Evolutionary conservation across 441 rosid genomes (phyloP), one percentile per base, ranked within the genome.

Genomic region (Croton setiger): DNA sequence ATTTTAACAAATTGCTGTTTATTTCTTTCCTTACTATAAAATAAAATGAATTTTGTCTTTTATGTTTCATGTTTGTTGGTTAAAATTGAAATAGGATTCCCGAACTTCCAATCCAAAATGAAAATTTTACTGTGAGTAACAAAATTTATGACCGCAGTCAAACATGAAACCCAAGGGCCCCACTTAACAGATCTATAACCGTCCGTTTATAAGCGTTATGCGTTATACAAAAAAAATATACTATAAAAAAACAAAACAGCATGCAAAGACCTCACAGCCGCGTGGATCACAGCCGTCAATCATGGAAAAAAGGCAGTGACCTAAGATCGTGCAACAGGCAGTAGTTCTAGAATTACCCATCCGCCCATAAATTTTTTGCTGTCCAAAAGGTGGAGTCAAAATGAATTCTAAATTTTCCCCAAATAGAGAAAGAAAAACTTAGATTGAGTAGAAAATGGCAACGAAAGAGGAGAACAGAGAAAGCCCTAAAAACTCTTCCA

Each of bases 401-500:
- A 52, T 17, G 56, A 18, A 44, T 48, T 63, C 67, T 13, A 48
- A 23, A 27, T 27, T 14, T 45, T 18, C 21, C 33, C 54, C 18
- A 9, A 4, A 55, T 15, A 11, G 45, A 36, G 45, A 35, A 33
- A 12, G 20, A 31, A 33, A 49, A 69, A 14, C 31, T 27, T 0
- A 23, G 47, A 60, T 18, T 71, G 7, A 35, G 54, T 12, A 36
- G 63, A 49, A 48, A 13, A 70, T 23, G 78, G 60, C 44, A 55
- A 31, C n/a, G 47, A 75, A 58, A 72, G 81, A 70, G 48, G 83
- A 68, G 8, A 75, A 63, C 35, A 80, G 60, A 3, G 81, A 45
- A 65, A 75, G 80, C 68, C 84, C 82, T 60, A 78, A 79, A 75
- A 60, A 81, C 56, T 33, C 77, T 74, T 73, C 74, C 75, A 76